These are phyloP conservation scores for Phoma sp. DNA, from an alignment of 2,329 filamentous ascomycete genomes.

Conservation along the genomic window DNA sequence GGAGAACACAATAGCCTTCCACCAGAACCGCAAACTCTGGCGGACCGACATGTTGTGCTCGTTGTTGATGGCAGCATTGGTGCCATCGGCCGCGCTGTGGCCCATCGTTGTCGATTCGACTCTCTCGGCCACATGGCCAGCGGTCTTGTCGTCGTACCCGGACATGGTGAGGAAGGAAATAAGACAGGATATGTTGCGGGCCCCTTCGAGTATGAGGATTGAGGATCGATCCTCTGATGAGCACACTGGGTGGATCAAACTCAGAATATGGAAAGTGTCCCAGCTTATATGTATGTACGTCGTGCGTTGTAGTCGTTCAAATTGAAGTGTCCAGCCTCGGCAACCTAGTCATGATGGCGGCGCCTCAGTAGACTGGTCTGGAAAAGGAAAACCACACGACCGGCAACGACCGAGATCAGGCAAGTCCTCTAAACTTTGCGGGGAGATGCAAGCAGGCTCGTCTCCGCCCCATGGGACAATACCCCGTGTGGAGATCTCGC, in stretches of 20 bases:
- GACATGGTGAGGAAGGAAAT: conserved; percentile 9
- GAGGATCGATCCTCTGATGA: conserved; percentile 1
- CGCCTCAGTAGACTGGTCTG: conserved; percentile 21
- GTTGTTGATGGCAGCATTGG: conserved; percentile 46
- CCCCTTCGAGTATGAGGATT: background rate
- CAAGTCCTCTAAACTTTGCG: conserved; percentile 25
- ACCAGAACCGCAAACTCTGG: conserved; percentile 80
- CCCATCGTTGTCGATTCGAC: conserved; percentile 22
- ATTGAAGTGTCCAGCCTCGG: conserved; percentile 14
- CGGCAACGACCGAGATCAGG: conserved; percentile 22
- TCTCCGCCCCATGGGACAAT: conserved; percentile 16
- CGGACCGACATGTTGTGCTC: conserved; percentile 61
- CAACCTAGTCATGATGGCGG: conserved; percentile 14
- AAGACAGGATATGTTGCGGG: background rate
- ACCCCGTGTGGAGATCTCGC: conserved; percentile 29
- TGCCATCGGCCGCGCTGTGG: conserved; percentile 22
- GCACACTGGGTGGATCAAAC: background rate
- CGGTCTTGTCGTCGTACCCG: conserved; percentile 25
- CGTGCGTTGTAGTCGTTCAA: conserved; percentile 6
- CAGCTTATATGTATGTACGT: conserved; percentile 17
- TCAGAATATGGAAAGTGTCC: background rate
- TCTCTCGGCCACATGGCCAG: conserved; percentile 30
- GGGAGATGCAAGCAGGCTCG: conserved; percentile 24
- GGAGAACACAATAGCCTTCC: conserved; percentile 83
- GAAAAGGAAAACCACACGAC: conserved; percentile 18